Base-by-base conservation (phyloP, 441 rosid genomes). In the Mallotus repandus region DNA sequence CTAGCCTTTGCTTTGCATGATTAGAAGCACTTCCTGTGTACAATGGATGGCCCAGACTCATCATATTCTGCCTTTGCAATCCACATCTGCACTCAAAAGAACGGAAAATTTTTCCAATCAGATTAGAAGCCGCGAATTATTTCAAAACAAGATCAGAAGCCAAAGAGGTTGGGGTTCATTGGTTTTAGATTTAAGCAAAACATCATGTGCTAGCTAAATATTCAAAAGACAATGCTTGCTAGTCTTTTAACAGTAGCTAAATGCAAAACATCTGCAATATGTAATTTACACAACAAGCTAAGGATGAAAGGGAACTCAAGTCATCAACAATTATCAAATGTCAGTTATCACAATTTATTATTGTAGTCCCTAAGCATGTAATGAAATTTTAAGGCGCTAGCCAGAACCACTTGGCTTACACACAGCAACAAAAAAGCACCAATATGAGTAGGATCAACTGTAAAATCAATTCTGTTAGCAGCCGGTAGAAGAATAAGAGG, bases 31-130 rank as follows among this genome's bases (percentile, higher is more conserved):
- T 91, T 91, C 85, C 94, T 83, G 86, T 91, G 97, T 60, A 91
- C 94, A 83, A 91, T 91, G 35, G 94, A 86, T 69, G 97, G 92
- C 43, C 96, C 93, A 0, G 93, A 87, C 74, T 91, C 97, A 56
- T 91, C 94, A 45, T 89, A 89, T 74, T 91, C 96, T 2, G 96
- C 93, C 86, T 90, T 90, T n/a, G 97, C 87, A 68, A 89, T 91
- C 94, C 97, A 89, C 97, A 91, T 91, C 92, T 91, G 82, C 90
- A 86, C 72, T 62, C 80, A 50, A 73, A 65, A 70, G 1, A 76
- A 49, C 18, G 16, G n/a, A 46, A 68, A 18, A 49, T 46, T 52
- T 46, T 22, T 57, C 25, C 25, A 46, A 46, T 63, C 70, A 75
- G 52, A 57, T 72, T 32, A 7, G 45, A 16, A 16, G 41, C 41